Percentiles rank a stretch among this genome's conserved stretches.
phyloP scores from a whole-genome alignment of 1,284 basidiomycete species.

The Cystobasidium sp. region DNA sequence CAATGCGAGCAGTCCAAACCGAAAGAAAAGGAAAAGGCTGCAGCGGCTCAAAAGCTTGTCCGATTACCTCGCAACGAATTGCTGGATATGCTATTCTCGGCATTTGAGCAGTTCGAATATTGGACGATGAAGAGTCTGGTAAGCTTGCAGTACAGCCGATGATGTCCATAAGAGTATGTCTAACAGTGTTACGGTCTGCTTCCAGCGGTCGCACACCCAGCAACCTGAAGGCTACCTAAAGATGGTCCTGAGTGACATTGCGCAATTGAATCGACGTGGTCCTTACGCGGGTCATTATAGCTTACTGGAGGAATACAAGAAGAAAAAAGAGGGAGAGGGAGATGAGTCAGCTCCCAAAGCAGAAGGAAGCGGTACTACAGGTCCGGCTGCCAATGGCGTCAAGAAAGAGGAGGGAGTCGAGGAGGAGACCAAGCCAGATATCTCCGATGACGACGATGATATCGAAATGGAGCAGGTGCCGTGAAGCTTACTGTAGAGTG shows the following conservation, averaged over 20 bases:
- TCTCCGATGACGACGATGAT: slow-evolving; percentile 44
- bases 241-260: slow-evolving; percentile 81
- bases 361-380: slow-evolving; percentile 21
- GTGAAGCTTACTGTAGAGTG: neutral
- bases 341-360: slow-evolving; percentile 10
- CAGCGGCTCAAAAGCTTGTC: slow-evolving; percentile 65
- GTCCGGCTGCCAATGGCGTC: slow-evolving; percentile 18
- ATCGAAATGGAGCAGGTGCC: slow-evolving; percentile 43
- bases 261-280: slow-evolving; percentile 77
- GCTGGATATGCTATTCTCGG: slow-evolving; percentile 77
- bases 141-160: neutral
- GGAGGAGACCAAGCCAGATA: slow-evolving; percentile 27
- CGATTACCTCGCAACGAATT: slow-evolving; percentile 88
- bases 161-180: neutral
- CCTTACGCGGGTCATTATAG: slow-evolving; percentile 61
- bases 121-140: slow-evolving; percentile 79
- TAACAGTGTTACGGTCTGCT: neutral
- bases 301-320: slow-evolving; percentile 37
- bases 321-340: slow-evolving; percentile 9
- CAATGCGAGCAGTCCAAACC: slow-evolving; percentile 26
- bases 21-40: slow-evolving; percentile 47
- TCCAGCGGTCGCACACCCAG: slow-evolving; percentile 71
- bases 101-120: slow-evolving; percentile 77
- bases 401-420: slow-evolving; percentile 26
- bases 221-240: slow-evolving; percentile 91